Evolutionary conservation across 2,329 filamentous ascomycete species (phyloP).

Genomic region (Epichloe bromicola): DNA sequence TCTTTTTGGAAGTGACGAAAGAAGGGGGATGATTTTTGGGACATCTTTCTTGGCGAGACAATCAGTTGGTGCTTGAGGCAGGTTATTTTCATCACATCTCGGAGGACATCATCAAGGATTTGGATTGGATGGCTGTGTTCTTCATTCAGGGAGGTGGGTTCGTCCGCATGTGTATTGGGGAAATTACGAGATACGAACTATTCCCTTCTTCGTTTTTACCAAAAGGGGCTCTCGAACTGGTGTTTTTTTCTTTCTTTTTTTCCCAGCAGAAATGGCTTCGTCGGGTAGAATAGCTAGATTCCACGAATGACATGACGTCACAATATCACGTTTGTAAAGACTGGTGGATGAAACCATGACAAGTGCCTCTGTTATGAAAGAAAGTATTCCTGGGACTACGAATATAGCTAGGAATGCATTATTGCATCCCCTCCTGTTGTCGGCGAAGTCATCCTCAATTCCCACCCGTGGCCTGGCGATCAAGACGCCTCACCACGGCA

Average conservation of each 20-base stretch:
- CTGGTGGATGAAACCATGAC: too few species aligned
- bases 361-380: too few species aligned
- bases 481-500: conserved; percentile 45
- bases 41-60: background rate
- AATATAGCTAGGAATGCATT: too few species aligned
- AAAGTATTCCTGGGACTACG: too few species aligned
- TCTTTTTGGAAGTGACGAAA: too few species aligned
- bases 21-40: background rate
- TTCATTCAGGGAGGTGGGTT: background rate
- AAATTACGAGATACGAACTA: background rate
- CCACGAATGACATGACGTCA: too few species aligned
- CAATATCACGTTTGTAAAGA: too few species aligned
- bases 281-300: too few species aligned
- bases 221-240: too few species aligned
- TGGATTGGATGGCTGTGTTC: background rate
- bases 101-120: background rate
- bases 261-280: too few species aligned
- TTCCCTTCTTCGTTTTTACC: too few species aligned
- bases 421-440: background rate
- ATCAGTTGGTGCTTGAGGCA: background rate
- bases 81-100: conserved; percentile 3
- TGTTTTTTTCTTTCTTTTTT: too few species aligned
- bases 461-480: conserved; percentile 14
- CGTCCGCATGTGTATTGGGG: background rate
- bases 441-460: background rate